Evolutionary conservation across 768 basidiomycete species (phyloP), one percentile per base, ranked within the genome.

Genomic region (Leccinum rimulosum): DNA sequence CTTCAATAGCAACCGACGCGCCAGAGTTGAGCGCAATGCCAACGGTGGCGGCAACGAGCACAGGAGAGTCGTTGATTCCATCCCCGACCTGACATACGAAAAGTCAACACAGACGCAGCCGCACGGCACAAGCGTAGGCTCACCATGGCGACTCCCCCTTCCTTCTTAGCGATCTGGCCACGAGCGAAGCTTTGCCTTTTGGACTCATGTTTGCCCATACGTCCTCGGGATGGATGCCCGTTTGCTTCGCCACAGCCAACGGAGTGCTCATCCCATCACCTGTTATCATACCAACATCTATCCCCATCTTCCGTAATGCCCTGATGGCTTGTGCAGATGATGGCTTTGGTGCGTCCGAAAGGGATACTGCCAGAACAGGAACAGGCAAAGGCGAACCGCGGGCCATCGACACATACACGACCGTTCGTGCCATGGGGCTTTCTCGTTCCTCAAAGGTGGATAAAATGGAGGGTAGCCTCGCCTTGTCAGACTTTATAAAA

Each of bases 41-140:
- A 25, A 99, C 92, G 1, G 94, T 93, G 1, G 96, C 93, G 4
- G 93, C 95, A 15, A 95, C 95, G 2, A 99, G 86, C 12, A 96
- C 97, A 2, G 95, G 96, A 3, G 96, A 98, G 71, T 99, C 97
- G 72, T 99, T 98, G 77, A 98, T 97, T 35, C 97, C 97, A 73
- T 99, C 97, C 25, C 97, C 97, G 43, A 99, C 94, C 94, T 95
- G 62, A 55, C 3, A 30, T 2, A 28, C 19, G 22, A 45, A 9
- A 49, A 15, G 11, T 55, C 14, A 52, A 47, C 6, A 15, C 48
- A 54, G 8, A 49, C 19, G 48, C 22, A 27, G 11, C 4, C 49
- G 1, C n/a, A 33, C 28, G 15, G 43, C 50, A 58, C 15, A 35
- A 55, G 52, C 22, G 4, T 31, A 47, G 30, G 76, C 82, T 58